Conservation (phyloP, 1,139 yeast species). For the Taphrina communis region DNA sequence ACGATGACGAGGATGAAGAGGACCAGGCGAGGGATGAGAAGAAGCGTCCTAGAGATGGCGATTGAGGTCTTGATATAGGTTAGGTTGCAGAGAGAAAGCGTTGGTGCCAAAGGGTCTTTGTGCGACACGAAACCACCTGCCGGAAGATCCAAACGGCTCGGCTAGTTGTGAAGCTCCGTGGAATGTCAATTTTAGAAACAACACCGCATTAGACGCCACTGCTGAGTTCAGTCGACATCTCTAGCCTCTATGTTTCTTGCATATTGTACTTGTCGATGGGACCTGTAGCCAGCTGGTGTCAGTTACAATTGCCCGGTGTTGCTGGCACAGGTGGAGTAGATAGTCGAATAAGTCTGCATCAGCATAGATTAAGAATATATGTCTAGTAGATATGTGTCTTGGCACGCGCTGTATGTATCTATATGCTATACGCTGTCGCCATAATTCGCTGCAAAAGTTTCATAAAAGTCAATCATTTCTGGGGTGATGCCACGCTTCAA, state of each 20-base stretch:
- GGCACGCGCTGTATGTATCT: neutral
- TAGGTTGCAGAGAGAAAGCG: neutral
- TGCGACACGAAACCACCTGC: conserved; percentile 4
- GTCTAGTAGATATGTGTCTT: neutral
- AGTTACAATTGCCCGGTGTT: too few relatives aligned
- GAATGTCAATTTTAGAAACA: conserved; percentile 17
- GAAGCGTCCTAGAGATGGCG: neutral
- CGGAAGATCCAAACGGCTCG: conserved; percentile 16
- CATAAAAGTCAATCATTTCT: conserved; percentile 80
- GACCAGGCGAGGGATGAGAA: neutral
- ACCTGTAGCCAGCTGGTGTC: too few relatives aligned
- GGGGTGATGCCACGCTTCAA: conserved; percentile 78
- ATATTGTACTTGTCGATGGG: too few relatives aligned
- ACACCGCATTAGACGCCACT: neutral
- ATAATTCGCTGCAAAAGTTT: conserved; percentile 55
- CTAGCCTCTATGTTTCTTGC: neutral
- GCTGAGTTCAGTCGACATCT: neutral
- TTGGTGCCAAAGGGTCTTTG: neutral
- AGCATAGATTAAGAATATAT: neutral
- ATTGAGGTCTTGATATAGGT: neutral
- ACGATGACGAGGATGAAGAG: neutral
- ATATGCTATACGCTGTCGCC: conserved; percentile 23
- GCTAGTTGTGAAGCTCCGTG: conserved; percentile 10
- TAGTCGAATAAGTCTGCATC: neutral
- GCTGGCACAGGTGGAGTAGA: too few relatives aligned